phyloP scores from a whole-genome alignment of 352 stramenopile species.

The Globisporangium paroecandrum region DNA sequence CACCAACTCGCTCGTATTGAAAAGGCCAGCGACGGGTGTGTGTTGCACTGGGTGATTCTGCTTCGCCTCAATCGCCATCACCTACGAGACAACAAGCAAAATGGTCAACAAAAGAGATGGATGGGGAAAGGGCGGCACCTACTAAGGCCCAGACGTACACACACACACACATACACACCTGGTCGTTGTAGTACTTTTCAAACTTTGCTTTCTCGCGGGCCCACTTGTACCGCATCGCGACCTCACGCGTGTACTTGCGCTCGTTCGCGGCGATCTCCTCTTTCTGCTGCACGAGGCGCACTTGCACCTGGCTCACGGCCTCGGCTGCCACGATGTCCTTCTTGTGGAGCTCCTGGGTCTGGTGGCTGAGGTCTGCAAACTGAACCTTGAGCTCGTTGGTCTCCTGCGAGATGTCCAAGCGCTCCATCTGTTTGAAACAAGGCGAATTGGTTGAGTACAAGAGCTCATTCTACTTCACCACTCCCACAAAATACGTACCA shows the following conservation, averaged over 20 bases:
- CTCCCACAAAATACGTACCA: constrained; percentile 22
- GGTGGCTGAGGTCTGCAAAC: constrained; percentile 55
- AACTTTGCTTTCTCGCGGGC: constrained; percentile 79
- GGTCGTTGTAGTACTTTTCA: constrained; percentile 81
- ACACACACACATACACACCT: constrained; percentile 27
- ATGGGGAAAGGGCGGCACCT: not conserved
- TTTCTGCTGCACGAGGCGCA: constrained; percentile 62
- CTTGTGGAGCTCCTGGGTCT: constrained; percentile 76
- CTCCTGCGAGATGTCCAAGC: constrained; percentile 38
- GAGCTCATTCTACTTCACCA: not conserved
- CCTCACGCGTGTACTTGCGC: constrained; percentile 63
- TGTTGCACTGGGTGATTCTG: not conserved
- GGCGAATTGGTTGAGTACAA: too few species aligned
- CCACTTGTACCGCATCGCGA: constrained; percentile 75
- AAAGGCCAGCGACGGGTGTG: not conserved
- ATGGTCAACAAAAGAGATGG: not conserved
- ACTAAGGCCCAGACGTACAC: too few species aligned
- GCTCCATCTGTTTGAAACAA: constrained; percentile 28
- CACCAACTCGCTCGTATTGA: not conserved
- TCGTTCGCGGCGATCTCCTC: constrained; percentile 57
- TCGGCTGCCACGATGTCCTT: constrained; percentile 70
- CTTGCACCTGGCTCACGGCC: constrained; percentile 68
- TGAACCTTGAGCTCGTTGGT: constrained; percentile 66
- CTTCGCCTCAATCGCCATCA: constrained; percentile 13
- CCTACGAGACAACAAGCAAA: not conserved